Conservation (phyloP, 306 rosid genomes). For the Lathyrus aphaca region DNA sequence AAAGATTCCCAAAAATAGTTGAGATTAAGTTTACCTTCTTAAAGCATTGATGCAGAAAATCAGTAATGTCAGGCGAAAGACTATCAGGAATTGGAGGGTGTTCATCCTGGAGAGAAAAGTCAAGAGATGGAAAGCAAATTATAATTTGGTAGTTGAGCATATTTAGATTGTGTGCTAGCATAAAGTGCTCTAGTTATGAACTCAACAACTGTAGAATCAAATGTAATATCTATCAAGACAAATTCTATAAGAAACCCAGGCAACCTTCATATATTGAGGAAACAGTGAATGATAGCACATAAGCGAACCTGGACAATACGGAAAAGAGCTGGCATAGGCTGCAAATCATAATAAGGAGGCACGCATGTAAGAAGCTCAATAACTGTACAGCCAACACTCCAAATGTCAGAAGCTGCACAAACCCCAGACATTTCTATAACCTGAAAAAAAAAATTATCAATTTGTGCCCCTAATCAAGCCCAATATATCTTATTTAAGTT, state of each 20-base stretch:
- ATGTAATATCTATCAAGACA: constrained; percentile 23
- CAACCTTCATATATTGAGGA: constrained; percentile 16
- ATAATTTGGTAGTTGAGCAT: constrained; percentile 19
- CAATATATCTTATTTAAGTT: constrained; percentile 34
- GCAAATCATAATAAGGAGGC: constrained; percentile 97
- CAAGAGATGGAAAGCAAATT: constrained; percentile 29
- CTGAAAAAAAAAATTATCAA: constrained; percentile 57
- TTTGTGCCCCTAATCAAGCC: constrained; percentile 26
- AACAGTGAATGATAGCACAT: constrained; percentile 9
- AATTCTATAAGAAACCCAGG: constrained; percentile 17
- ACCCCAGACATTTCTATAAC: constrained; percentile 99
- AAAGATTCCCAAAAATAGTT: constrained; percentile 16
- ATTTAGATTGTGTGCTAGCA: constrained; percentile 28
- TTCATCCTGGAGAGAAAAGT: constrained; percentile 74
- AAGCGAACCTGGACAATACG: constrained; percentile 91
- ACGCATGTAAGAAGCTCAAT: constrained; percentile 97
- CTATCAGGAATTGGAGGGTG: constrained; percentile 98
- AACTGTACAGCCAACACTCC: constrained; percentile 99
- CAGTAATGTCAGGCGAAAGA: constrained; percentile 89
- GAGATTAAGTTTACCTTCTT: constrained; percentile 73
- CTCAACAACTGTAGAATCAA: constrained; percentile 22
- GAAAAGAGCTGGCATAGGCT: constrained; percentile 99
- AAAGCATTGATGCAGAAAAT: constrained; percentile 96
- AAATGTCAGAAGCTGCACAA: constrained; percentile 99
- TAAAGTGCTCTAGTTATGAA: constrained; percentile 29